Base-by-base conservation (phyloP, 352 stramenopile species). In the Phytophthora fragariae region DNA sequence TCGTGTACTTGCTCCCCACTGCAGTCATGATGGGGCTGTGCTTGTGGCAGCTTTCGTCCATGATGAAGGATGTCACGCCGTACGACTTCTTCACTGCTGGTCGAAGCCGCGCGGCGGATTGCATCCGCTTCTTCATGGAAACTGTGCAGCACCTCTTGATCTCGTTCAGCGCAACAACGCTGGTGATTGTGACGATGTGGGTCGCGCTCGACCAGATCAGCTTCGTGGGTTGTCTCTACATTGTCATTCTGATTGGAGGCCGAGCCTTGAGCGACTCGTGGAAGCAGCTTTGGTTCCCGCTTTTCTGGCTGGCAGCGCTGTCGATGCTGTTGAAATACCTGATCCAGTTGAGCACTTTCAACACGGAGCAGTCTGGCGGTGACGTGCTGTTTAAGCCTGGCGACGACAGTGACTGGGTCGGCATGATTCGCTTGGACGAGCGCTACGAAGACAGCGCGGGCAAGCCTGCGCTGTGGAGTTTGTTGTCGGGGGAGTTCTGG, bases 41-140 rank as follows among this genome's bases (percentile, higher is more conserved):
- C 57, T 94, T 94, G 56, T 97, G 90, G 90, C 90, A 97, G 55
- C 69, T 97, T 15, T 79, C 83, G 29, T 91, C 87, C 33, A 88
- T 97, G 65, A 86, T 88, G 73, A 89, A 85, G 57, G 77, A 84
- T 0, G 75, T 95, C 8, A 73, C 83, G 7, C 65, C 78, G 29
- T 94, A 94, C 64, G 77, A 92, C 31, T 77, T 92, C 5, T 86
- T 95, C 49, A 85, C 80, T 21, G 76, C 79, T 19, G 88, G 86
- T 12, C 70, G 85, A 67, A 93, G 81, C 55, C 72, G 68, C 19
- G 46, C 73, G 6, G 77, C 89, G 3, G 86, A 95, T 75, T 74
- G 69, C 4, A 55, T 95, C 64, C 76, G 75, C 62, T 88, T 83
- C 59, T 77, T 70, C 47, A 80, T 84, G 72, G 84, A 93, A 29